These are phyloP conservation scores for Ogataea naganishii DNA, from an alignment of 805 yeast genomes.

Conservation along the genomic window DNA sequence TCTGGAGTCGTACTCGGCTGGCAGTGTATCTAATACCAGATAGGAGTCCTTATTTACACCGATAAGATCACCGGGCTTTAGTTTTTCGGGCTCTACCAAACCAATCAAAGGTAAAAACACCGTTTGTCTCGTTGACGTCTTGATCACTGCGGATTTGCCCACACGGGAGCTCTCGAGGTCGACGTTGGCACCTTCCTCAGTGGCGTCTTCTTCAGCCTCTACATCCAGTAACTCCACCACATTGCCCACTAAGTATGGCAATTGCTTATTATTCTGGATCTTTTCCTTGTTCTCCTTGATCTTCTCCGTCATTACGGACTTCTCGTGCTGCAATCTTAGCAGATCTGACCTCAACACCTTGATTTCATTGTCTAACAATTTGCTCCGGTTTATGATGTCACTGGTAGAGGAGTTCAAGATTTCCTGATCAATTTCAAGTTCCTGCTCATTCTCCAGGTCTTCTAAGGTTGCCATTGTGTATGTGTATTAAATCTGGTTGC, in stretches of 20 bases:
- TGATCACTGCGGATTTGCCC: slow-evolving; percentile 97
- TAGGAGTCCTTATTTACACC: slow-evolving; percentile 98
- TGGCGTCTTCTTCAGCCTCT: slow-evolving; percentile 73
- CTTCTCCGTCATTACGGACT: slow-evolving; percentile 84
- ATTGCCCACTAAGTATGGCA: slow-evolving; percentile 94
- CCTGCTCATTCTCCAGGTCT: slow-evolving; percentile 56
- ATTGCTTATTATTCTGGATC: slow-evolving; percentile 88
- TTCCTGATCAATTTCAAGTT: slow-evolving; percentile 70
- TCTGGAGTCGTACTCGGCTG: slow-evolving; percentile 94
- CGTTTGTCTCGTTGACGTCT: slow-evolving; percentile 96
- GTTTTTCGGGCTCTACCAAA: slow-evolving; percentile 79
- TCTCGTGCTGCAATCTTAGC: slow-evolving; percentile 86
- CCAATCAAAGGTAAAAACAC: slow-evolving; percentile 95
- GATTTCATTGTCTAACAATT: slow-evolving; percentile 87
- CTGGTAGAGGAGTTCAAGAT: slow-evolving; percentile 68
- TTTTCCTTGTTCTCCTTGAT: slow-evolving; percentile 95
- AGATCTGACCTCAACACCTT: slow-evolving; percentile 89
- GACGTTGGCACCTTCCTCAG: slow-evolving; percentile 89
- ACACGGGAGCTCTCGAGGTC: slow-evolving; percentile 85
- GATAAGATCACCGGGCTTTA: slow-evolving; percentile 95
- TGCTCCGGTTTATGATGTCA: slow-evolving; percentile 80
- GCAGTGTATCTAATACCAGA: slow-evolving; percentile 84
- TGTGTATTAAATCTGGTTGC: too few species aligned
- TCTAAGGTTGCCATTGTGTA: slow-evolving; percentile 73
- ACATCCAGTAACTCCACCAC: slow-evolving; percentile 91